Percentiles rank a stretch among this genome's conserved stretches.
These are phyloP conservation scores for Phytopythium delawarense DNA, from an alignment of 352 stramenopile genomes.

Conservation along the genomic window DNA sequence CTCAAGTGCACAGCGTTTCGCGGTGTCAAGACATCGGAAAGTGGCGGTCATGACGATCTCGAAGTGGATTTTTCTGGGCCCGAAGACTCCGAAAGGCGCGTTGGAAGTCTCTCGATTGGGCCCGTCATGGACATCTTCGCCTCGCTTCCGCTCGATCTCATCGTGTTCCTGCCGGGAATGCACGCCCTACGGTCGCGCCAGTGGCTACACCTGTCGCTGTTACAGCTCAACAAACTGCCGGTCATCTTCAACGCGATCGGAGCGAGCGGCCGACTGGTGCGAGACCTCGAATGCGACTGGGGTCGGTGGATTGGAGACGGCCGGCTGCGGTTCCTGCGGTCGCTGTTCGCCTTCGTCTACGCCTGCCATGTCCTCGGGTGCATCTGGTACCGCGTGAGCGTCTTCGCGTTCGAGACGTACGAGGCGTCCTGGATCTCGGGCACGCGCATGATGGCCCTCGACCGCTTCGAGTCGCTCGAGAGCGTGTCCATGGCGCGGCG, in stretches of 20 bases:
- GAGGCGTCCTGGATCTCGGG: slow-evolving; percentile 55
- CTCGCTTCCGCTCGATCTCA: slow-evolving; percentile 39
- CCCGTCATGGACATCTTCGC: slow-evolving; percentile 40
- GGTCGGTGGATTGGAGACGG: slow-evolving; percentile 43
- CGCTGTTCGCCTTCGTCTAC: slow-evolving; percentile 42
- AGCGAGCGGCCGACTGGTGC: slow-evolving; percentile 42
- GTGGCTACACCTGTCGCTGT: slow-evolving; percentile 52
- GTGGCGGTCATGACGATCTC: no score
- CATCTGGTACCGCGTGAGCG: slow-evolving; percentile 46
- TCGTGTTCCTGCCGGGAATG: slow-evolving; percentile 40
- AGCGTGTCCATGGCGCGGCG: slow-evolving; percentile 35
- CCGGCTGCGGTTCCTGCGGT: slow-evolving; percentile 48
- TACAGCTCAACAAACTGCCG: slow-evolving; percentile 63
- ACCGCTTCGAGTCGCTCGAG: slow-evolving; percentile 32
- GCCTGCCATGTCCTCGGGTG: slow-evolving; percentile 55
- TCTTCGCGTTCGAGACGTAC: slow-evolving; percentile 44
- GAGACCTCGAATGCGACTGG: slow-evolving; percentile 45
- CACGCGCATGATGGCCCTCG: slow-evolving; percentile 44
- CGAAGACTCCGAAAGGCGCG: no score
- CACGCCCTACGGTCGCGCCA: slow-evolving; percentile 16
- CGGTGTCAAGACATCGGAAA: slow-evolving; percentile 14
- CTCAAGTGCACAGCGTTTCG: slow-evolving; percentile 57
- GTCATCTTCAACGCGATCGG: slow-evolving; percentile 40
- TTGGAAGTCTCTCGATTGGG: no score
- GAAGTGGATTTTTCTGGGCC: no score